Conservation (phyloP, 2,329 filamentous ascomycete genomes). For the Ceratocystis variospora region DNA sequence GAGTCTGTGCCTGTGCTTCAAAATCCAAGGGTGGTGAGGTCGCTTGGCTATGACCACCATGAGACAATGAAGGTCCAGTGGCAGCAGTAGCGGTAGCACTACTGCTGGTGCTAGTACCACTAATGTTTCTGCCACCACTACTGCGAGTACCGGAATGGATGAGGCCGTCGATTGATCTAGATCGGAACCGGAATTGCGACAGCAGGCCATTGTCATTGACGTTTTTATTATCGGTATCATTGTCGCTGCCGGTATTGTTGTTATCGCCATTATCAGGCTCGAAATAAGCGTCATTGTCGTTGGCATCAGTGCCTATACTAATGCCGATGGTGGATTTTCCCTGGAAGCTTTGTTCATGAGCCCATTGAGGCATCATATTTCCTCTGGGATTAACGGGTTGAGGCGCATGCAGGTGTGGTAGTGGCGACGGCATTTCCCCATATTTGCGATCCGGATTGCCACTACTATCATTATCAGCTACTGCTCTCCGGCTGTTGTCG, state of each 20-base stretch:
- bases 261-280: not conserved
- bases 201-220: too few species aligned
- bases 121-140: too few species aligned
- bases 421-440: too few species aligned
- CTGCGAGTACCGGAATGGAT: too few species aligned
- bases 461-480: not conserved
- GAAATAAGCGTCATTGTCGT: not conserved
- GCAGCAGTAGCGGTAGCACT: too few species aligned
- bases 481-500: not conserved
- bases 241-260: not conserved
- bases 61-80: too few species aligned
- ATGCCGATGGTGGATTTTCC: not conserved
- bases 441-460: too few species aligned
- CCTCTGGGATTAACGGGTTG: slow-evolving; percentile 14
- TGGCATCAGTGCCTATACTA: not conserved
- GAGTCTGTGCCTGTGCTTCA: not conserved
- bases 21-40: not conserved
- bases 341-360: slow-evolving; percentile 15
- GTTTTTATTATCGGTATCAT: too few species aligned
- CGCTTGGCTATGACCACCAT: not conserved
- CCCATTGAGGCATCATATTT: slow-evolving; percentile 17
- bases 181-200: too few species aligned
- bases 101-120: too few species aligned
- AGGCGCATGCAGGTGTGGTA: slow-evolving; percentile 12
- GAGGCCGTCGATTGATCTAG: too few species aligned